Base-by-base conservation (phyloP, 495 filamentous ascomycete genomes). In the Chaetomium cochliodes region DNA sequence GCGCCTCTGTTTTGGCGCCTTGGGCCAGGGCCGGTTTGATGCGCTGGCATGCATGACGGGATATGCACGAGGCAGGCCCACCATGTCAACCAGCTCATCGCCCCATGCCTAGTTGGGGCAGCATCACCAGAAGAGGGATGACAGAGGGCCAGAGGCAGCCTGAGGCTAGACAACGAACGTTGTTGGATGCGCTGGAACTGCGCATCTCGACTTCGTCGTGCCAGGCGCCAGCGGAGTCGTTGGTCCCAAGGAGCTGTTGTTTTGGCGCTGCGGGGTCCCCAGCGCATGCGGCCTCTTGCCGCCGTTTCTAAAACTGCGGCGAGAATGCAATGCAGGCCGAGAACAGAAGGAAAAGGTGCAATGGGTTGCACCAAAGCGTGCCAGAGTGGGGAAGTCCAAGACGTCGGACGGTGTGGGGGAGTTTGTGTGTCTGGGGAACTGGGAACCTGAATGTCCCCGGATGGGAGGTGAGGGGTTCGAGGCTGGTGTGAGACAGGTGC, bases 1-100 rank as follows among this genome's bases (percentile, higher is more conserved):
- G 71, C 72, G 70, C 72, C 60, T 65, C 65, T 69, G 65, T 70
- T 76, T 76, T 78, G 74, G 77, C 74, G 79, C 78, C 75, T 74
- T 77, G 73, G 78, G 68, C 76, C 76, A 76, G 73, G 63, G 28
- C 73, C 74, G 72, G 66, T 67, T 79, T 82, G 80, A 82, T 82
- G 80, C 78, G 80, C 77, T 82, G 80, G 80, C 80, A 82, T 82
- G 80, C 80, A 82, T 82, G 79, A 80, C 79, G 79, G 80, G 76
- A 81, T 79, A 81, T 81, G 80, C 79, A 82, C 72, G 74, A 78
- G 74, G 76, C 71, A 77, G 79, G 76, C 75, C 79, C 79, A 81
- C 79, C 78, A 56, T 64, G 73, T 68, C 65, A 71, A 71, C 74
- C 74, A 77, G 60, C 72, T 74, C 74, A 77, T 71, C 74, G 46